Evolutionary conservation across 129 eudicot genomes (phyloP).

Genomic region (Lactuca saligna): DNA sequence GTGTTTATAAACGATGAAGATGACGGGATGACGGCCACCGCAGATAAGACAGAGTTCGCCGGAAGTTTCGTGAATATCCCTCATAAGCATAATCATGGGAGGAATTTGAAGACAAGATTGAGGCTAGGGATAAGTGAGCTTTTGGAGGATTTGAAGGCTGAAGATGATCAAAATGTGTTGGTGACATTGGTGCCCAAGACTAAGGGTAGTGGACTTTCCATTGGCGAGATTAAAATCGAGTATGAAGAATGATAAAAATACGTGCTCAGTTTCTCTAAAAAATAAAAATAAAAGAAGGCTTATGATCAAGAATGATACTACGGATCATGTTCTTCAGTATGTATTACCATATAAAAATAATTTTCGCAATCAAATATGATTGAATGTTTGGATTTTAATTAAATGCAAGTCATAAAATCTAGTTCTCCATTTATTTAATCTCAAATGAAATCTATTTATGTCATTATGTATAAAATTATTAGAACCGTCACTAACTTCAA

Average conservation of each 20-base stretch:
- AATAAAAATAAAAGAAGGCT: too few species aligned
- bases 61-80: slow-evolving; percentile 61
- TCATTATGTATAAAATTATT: too few species aligned
- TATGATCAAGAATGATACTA: too few species aligned
- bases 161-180: slow-evolving; percentile 43
- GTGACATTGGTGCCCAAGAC: slow-evolving; percentile 46
- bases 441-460: too few species aligned
- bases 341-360: too few species aligned
- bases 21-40: slow-evolving; percentile 27
- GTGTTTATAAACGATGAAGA: slow-evolving; percentile 61
- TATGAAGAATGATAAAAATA: not conserved
- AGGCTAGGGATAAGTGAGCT: slow-evolving; percentile 44
- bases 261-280: too few species aligned
- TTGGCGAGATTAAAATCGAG: slow-evolving; percentile 32
- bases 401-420: too few species aligned
- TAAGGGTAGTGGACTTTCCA: slow-evolving; percentile 25
- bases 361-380: too few species aligned
- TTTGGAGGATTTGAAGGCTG: slow-evolving; percentile 40
- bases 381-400: too few species aligned
- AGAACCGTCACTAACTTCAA: too few species aligned
- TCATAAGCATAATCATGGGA: slow-evolving; percentile 39
- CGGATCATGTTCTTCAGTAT: too few species aligned
- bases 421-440: too few species aligned
- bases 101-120: slow-evolving; percentile 34
- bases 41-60: slow-evolving; percentile 43